These are phyloP conservation scores for Casuarina cunninghamiana DNA, from an alignment of 306 rosid genomes.

Conservation along the genomic window DNA sequence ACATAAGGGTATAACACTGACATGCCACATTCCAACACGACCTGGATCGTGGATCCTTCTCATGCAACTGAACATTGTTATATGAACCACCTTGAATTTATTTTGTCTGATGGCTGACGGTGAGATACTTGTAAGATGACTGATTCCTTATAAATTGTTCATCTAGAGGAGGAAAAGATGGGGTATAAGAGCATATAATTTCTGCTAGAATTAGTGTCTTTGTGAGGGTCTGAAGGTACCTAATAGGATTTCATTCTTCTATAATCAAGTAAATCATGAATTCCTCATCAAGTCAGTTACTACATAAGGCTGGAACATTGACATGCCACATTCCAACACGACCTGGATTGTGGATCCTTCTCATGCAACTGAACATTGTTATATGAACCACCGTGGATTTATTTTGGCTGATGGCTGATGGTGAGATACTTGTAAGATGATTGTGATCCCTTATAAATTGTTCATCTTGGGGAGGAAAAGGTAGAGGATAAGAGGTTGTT, in stretches of 20 bases:
- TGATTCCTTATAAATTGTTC: neutral
- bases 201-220: neutral
- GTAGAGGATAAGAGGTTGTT: neutral
- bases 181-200: neutral
- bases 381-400: slow-evolving; percentile 7
- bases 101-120: neutral
- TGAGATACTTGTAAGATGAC: neutral
- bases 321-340: neutral
- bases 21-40: neutral
- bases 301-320: neutral
- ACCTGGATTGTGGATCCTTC: neutral
- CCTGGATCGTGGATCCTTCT: neutral
- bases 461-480: neutral
- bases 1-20: neutral
- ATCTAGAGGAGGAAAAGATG: neutral
- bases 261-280: neutral
- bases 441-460: neutral
- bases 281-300: neutral
- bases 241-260: neutral
- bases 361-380: neutral
- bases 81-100: slow-evolving; percentile 8
- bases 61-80: neutral
- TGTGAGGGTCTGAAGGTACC: neutral
- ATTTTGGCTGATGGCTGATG: slow-evolving; percentile 1
- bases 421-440: neutral